Evolutionary conservation across 78 protist genomes (phyloP).

Genomic region (Dictyostelium firmibasis): DNA sequence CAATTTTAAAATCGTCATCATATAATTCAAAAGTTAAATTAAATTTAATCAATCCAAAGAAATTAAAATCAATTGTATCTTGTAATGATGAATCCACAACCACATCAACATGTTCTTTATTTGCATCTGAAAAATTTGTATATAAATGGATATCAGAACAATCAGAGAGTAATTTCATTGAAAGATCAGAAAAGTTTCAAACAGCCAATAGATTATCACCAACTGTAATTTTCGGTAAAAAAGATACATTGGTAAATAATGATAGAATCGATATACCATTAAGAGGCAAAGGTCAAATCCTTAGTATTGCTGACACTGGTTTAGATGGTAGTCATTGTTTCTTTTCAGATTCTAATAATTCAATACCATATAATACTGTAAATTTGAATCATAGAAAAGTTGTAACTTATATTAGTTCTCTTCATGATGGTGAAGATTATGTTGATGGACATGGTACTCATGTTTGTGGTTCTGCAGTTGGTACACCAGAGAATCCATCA

Average conservation of each 20-base stretch:
- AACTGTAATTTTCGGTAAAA: background rate
- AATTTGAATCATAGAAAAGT: slow-evolving; percentile 56
- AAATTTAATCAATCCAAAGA: background rate
- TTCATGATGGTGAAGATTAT: background rate
- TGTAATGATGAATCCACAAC: background rate
- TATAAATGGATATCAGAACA: slow-evolving; percentile 47
- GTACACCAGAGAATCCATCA: slow-evolving; percentile 9
- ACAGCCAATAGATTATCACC: slow-evolving; percentile 40
- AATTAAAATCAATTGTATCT: background rate
- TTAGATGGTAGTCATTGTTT: slow-evolving; percentile 56
- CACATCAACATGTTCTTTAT: background rate
- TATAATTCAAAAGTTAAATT: background rate
- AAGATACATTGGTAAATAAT: background rate
- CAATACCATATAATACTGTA: slow-evolving; percentile 39
- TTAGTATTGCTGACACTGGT: slow-evolving; percentile 72
- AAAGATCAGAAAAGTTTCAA: background rate
- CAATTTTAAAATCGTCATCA: background rate
- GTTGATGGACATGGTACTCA: slow-evolving; percentile 67
- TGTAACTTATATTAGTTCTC: background rate
- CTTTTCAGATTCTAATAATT: slow-evolving; percentile 20
- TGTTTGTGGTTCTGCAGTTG: slow-evolving; percentile 50
- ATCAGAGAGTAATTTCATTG: background rate
- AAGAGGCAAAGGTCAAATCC: slow-evolving; percentile 45
- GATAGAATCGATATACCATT: slow-evolving; percentile 21
- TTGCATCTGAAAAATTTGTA: background rate